A percentile compares a stretch with the other conserved stretches of the same genome.
Evolutionary conservation across 306 rosid species (phyloP).

Genomic region (Medicago ruthenica): DNA sequence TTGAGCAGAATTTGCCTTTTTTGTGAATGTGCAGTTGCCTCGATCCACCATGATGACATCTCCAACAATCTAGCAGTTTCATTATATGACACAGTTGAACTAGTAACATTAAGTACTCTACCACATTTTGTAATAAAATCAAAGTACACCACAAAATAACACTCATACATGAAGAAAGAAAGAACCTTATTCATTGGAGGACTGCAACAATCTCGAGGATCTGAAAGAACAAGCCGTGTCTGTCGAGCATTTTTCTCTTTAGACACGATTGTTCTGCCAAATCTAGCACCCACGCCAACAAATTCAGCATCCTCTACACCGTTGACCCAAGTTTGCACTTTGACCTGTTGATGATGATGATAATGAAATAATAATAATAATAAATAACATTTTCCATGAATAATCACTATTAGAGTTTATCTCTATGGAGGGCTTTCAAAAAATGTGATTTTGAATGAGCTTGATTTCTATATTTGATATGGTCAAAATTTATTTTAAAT

Average conservation of each 20-base stretch:
- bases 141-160: slow-evolving; percentile 26
- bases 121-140: slow-evolving; percentile 4
- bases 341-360: slow-evolving; percentile 56
- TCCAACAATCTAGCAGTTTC: slow-evolving; percentile 70
- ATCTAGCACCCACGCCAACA: slow-evolving; percentile 96
- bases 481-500: not conserved
- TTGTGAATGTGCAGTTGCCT: slow-evolving; percentile 84
- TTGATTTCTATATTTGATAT: not conserved
- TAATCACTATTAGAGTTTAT: not conserved
- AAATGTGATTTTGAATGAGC: slow-evolving; percentile 3
- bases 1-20: slow-evolving; percentile 81
- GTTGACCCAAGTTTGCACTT: slow-evolving; percentile 96
- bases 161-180: slow-evolving; percentile 31
- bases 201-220: slow-evolving; percentile 83
- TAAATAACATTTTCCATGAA: not conserved
- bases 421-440: not conserved
- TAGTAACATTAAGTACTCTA: slow-evolving; percentile 26
- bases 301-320: slow-evolving; percentile 75
- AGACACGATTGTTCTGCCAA: slow-evolving; percentile 83
- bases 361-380: not conserved
- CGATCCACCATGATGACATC: slow-evolving; percentile 92
- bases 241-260: slow-evolving; percentile 89
- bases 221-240: slow-evolving; percentile 71
- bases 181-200: slow-evolving; percentile 74
- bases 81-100: slow-evolving; percentile 22